Percentiles rank a stretch among this genome's conserved stretches.
These are phyloP conservation scores for Stentor coeruleus DNA, from an alignment of 73 alveolate species.

Conservation along the genomic window DNA sequence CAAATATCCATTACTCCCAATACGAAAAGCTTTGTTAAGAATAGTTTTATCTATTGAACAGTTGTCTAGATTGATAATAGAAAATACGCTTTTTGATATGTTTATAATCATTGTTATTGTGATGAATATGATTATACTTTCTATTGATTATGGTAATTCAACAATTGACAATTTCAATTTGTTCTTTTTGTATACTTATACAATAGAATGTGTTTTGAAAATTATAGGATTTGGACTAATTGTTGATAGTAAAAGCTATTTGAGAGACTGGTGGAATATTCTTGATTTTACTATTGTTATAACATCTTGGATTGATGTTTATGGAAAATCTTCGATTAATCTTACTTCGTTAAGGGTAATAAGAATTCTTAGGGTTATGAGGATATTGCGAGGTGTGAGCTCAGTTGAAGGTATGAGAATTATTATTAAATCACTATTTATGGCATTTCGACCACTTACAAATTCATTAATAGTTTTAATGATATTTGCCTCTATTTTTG, in stretches of 20 bases:
- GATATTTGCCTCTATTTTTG: background rate
- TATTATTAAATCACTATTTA: constrained; percentile 30
- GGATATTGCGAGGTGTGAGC: constrained; percentile 53
- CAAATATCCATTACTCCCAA: background rate
- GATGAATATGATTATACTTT: background rate
- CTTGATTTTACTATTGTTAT: background rate
- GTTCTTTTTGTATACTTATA: constrained; percentile 41
- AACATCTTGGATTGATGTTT: background rate
- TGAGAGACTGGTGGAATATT: background rate
- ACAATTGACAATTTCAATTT: background rate
- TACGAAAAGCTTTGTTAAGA: background rate
- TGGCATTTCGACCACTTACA: background rate
- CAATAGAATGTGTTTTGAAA: constrained; percentile 53
- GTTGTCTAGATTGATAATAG: background rate
- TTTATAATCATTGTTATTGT: too few species aligned
- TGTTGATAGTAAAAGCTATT: constrained; percentile 10
- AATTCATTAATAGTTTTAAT: background rate
- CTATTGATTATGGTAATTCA: background rate
- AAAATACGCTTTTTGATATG: background rate
- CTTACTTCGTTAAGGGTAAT: constrained; percentile 50
- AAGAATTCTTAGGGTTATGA: constrained; percentile 68
- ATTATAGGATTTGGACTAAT: constrained; percentile 59
- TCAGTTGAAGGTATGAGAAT: constrained; percentile 50
- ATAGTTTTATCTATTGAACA: background rate
- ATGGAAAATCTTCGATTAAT: constrained; percentile 19